Evolutionary conservation across 148 eudicot genomes (phyloP).

Genomic region (Rhododendron kiyosumense): DNA sequence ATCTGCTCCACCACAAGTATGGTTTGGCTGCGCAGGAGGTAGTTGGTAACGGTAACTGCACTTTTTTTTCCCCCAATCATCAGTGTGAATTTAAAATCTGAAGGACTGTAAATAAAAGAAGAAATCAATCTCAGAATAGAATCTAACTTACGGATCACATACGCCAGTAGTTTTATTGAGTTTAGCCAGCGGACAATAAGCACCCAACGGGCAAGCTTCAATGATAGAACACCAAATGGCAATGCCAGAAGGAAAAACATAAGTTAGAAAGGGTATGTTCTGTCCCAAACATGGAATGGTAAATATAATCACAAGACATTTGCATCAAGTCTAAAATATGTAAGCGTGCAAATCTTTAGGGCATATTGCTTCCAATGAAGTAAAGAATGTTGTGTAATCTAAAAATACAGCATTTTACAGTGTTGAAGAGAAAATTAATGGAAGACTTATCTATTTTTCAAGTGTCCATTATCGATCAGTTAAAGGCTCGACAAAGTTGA

Average conservation of each 20-base stretch:
- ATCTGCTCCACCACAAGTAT: conserved; percentile 90
- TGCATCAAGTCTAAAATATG: not conserved
- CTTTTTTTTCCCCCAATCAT: not conserved
- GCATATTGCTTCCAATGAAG: conserved; percentile 1
- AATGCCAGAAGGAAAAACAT: not conserved
- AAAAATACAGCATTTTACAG: not conserved
- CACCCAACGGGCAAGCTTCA: conserved; percentile 87
- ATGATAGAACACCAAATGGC: conserved; percentile 17
- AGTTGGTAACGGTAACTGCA: conserved; percentile 68
- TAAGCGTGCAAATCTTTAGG: not conserved
- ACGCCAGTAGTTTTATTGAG: conserved; percentile 51
- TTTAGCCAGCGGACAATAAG: conserved; percentile 71
- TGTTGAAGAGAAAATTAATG: not conserved
- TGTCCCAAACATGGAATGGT: not conserved
- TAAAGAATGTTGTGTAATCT: not conserved
- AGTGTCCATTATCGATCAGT: not conserved
- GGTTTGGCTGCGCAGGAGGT: conserved; percentile 63
- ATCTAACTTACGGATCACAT: conserved; percentile 86
- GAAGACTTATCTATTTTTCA: not conserved
- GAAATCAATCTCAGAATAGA: not conserved
- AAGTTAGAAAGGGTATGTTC: conserved; percentile 2
- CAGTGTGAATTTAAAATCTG: not conserved
- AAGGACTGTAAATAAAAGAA: not conserved
- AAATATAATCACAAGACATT: not conserved
- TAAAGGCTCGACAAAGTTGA: not conserved